phyloP scores from a whole-genome alignment of 129 eudicot genomes.

The Helichrysum umbraculigerum region DNA sequence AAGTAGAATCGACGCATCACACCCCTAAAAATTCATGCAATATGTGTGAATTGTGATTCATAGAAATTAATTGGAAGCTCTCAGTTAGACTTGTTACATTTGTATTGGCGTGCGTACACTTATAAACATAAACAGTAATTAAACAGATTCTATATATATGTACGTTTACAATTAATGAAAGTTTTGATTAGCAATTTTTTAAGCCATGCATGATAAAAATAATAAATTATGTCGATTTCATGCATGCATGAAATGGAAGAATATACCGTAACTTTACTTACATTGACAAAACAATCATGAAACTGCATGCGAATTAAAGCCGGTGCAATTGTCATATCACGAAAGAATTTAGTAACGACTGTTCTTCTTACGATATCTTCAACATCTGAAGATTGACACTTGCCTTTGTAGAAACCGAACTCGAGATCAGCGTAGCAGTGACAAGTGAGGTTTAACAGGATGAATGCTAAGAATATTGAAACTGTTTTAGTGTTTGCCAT shows the following conservation, averaged over 20 bases:
- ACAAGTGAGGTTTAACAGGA: constrained; percentile 2
- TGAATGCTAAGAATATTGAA: too few relatives aligned
- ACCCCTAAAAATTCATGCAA: constrained; percentile 41
- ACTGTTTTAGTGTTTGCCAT: too few relatives aligned
- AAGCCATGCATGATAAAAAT: too few relatives aligned
- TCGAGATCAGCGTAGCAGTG: constrained; percentile 38
- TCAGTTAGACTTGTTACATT: too few relatives aligned
- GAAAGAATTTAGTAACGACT: constrained; percentile 14
- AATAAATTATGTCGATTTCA: too few relatives aligned
- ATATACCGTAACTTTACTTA: constrained; percentile 8
- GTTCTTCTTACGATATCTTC: constrained; percentile 44
- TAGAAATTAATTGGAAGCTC: too few relatives aligned
- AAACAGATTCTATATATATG: too few relatives aligned
- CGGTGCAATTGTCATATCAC: constrained; percentile 45
- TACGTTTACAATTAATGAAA: too few relatives aligned
- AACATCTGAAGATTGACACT: constrained; percentile 42
- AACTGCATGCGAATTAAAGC: constrained; percentile 76
- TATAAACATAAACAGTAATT: too few relatives aligned
- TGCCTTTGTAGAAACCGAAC: constrained; percentile 53
- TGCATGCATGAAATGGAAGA: background rate
- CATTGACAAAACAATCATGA: constrained; percentile 78
- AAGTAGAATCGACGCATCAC: constrained; percentile 65
- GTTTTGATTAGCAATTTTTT: too few relatives aligned
- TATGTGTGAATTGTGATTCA: too few relatives aligned
- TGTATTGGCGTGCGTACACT: too few relatives aligned